Base-by-base conservation (phyloP, 495 filamentous ascomycete species). In the Barbatosphaeria neglecta region DNA sequence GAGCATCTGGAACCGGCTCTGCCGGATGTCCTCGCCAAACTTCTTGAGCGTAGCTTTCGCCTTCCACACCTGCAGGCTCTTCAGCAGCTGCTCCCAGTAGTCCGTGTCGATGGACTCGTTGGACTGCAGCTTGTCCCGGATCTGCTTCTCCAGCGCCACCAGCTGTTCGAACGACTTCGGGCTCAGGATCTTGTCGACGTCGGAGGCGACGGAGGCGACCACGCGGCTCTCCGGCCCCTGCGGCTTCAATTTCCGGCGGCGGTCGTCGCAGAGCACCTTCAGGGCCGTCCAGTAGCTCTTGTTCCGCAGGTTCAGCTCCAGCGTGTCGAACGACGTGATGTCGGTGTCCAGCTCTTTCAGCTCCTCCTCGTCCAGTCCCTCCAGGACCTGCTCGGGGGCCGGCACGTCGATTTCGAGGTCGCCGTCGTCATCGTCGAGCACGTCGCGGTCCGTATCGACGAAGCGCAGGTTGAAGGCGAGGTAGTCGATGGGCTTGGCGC, bases 61-160 rank as follows among this genome's bases (percentile, higher is more conserved):
- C 64, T 96, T 97, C 80, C 84, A 95, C 3, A 94, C 80, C 13
- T 82, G 70, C 35, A 98, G 67, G 57, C 83, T 94, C 51, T 82
- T 78, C 41, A 97, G 71, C 2, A 98, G 74, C 55, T 93, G 85
- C 53, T 94, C 88, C 92, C 92, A 98, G 62, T 97, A 98, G 61
- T 98, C 92, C 4, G 83, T 86, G 67, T 98, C 93, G 56, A 97
- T 88, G 9, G 86, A 83, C 59, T 96, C 89, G 51, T 94, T 82
- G 11, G 87, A 92, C 37, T 82, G 73, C 33, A 98, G 62, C 63
- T 97, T 98, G 8, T 68, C 67, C 51, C 75, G 77, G 53, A 98
- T 90, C 61, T 95, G 88, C 44, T 69, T 75, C 65, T 97, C 92
- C 22, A 98, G 70, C 18, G 72, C 73, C 59, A 88, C 80, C 6